These are phyloP conservation scores for Dendrobium catenatum DNA, from an alignment of 106 monocot species.

Conservation along the genomic window DNA sequence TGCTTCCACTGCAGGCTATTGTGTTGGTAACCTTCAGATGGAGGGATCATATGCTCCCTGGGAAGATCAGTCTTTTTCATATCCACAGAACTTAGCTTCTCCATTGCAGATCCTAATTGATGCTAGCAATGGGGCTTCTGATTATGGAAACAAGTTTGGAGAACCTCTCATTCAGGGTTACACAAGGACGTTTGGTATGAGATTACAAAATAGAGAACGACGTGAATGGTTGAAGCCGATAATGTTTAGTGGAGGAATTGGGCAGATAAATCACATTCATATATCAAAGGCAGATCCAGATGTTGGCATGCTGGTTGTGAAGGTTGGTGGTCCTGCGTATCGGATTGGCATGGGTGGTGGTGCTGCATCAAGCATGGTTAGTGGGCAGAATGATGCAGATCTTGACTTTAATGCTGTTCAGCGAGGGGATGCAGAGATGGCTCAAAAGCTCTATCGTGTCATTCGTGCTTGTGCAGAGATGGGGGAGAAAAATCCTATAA, in stretches of 20 bases:
- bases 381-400: constrained; percentile 94
- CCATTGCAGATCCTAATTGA: constrained; percentile 80
- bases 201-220: constrained; percentile 68
- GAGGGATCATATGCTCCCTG: constrained; percentile 81
- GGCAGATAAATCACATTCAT: constrained; percentile 76
- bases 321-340: constrained; percentile 95
- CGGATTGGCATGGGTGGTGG: constrained; percentile 98
- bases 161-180: constrained; percentile 94
- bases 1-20: constrained; percentile 96
- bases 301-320: constrained; percentile 92
- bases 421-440: constrained; percentile 98
- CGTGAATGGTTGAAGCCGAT: constrained; percentile 98
- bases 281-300: constrained; percentile 81
- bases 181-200: constrained; percentile 82
- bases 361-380: constrained; percentile 98
- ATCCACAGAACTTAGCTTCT: constrained; percentile 79
- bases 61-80: constrained; percentile 73
- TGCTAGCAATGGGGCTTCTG: constrained; percentile 92
- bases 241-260: constrained; percentile 94
- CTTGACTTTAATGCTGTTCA: constrained; percentile 97
- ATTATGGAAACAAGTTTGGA: constrained; percentile 97
- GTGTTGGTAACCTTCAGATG: constrained; percentile 85
- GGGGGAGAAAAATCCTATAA: constrained; percentile 81
- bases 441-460: constrained; percentile 90
- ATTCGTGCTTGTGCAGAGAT: constrained; percentile 85